phyloP scores from a whole-genome alignment of 352 stramenopile species.

The Globisporangium paroecandrum region DNA sequence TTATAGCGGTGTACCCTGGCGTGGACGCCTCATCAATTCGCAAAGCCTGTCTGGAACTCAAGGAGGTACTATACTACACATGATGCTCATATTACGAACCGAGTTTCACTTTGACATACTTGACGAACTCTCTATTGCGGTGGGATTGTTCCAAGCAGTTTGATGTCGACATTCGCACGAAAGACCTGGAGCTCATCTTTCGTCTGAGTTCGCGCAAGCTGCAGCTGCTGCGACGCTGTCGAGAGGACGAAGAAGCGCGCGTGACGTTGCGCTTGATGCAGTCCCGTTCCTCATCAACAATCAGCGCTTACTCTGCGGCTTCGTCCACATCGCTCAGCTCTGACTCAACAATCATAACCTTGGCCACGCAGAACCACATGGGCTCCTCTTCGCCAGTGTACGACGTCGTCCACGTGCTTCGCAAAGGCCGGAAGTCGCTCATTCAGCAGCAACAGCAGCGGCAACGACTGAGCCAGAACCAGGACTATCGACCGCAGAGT shows the following conservation, averaged over 20 bases:
- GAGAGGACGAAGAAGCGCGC: conserved; percentile 12
- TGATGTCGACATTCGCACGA: conserved; percentile 17
- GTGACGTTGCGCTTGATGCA: background rate
- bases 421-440: conserved; percentile 20
- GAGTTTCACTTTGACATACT: background rate
- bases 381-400: conserved; percentile 4
- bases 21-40: conserved; percentile 3
- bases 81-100: no score
- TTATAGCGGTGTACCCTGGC: conserved; percentile 14
- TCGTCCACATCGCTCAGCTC: background rate
- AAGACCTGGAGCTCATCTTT: conserved; percentile 12
- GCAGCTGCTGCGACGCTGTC: conserved; percentile 12
- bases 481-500: conserved; percentile 5
- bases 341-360: background rate
- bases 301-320: background rate
- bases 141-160: background rate
- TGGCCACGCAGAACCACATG: background rate
- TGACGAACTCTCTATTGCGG: background rate
- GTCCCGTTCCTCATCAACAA: background rate
- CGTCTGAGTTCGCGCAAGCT: conserved; percentile 20
- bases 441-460: conserved; percentile 5
- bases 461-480: conserved; percentile 8
- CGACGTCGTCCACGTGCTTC: conserved; percentile 15
- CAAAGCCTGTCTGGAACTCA: conserved; percentile 7
- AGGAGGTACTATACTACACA: background rate